These are phyloP conservation scores for Chalaropsis thielavioides DNA, from an alignment of 2,329 filamentous ascomycete species.

Conservation along the genomic window DNA sequence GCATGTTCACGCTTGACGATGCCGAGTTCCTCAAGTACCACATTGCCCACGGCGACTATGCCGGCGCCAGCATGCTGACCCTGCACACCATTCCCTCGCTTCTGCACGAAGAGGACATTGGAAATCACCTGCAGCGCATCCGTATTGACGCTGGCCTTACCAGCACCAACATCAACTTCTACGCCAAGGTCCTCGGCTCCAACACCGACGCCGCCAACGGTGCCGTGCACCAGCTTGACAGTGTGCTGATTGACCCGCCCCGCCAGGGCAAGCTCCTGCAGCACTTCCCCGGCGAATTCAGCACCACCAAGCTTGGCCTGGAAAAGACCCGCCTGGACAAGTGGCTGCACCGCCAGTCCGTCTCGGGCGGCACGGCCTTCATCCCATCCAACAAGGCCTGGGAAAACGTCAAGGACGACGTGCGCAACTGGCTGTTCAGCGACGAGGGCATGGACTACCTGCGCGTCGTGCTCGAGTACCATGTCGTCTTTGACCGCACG, in stretches of 20 bases:
- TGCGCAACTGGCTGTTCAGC: conserved; percentile 79
- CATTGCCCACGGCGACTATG: conserved; percentile 51
- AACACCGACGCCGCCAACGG: conserved; percentile 61
- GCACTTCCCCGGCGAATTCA: conserved; percentile 62
- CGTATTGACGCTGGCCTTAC: conserved; percentile 47
- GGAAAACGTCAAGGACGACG: conserved; percentile 50
- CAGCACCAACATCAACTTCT: conserved; percentile 63
- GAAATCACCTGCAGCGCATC: conserved; percentile 55
- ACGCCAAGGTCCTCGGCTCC: conserved; percentile 51
- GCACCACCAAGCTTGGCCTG: conserved; percentile 61
- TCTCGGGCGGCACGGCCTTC: conserved; percentile 59
- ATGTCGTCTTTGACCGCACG: conserved; percentile 57
- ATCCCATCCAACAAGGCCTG: conserved; percentile 75
- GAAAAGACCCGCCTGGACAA: conserved; percentile 57
- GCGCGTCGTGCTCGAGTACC: conserved; percentile 63
- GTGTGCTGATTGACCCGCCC: conserved; percentile 63
- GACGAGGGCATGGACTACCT: conserved; percentile 60
- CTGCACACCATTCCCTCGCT: conserved; percentile 63
- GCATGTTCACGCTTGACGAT: conserved; percentile 43
- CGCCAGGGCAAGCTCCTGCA: conserved; percentile 37
- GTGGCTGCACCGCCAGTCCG: conserved; percentile 38
- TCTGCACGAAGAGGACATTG: conserved; percentile 43
- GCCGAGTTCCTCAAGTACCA: conserved; percentile 49
- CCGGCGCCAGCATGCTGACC: conserved; percentile 48
- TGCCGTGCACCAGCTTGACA: conserved; percentile 63